Base-by-base conservation (phyloP, 2,329 filamentous ascomycete genomes). In the Sporothrix pseudoabietina region DNA sequence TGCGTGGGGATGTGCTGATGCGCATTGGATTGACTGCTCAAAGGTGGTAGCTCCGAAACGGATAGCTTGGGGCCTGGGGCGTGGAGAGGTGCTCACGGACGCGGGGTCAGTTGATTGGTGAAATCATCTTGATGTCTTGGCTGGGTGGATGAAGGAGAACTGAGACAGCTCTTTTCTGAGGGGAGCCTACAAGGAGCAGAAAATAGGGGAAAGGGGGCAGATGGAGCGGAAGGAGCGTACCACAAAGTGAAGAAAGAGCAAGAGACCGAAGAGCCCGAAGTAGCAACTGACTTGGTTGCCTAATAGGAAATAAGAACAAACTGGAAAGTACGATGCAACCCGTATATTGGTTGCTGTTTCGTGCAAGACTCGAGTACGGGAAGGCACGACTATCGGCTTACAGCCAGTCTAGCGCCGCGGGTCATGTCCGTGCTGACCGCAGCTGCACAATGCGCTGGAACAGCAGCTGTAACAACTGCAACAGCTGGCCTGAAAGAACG, bases 181-280 rank as follows among this genome's bases (percentile, higher is more conserved):
- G 41, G 41, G 41, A 44, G 41, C 7, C 35, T 35, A 8, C 8
- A 1, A 35, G 8, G 35, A 35, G 35, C 35, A 44, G 41, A 6
- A 44, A 44, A 44, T 44, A 44, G 41, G 22, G n/a, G 49, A 52
- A 22, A 54, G 26, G 52, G 19, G 52, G 19, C 2, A 9, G 9
- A 22, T 4, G 52, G n/a, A 44, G 19, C 22, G 4, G 52, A 54
- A 54, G 22, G 52, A 54, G n/a, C 52, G 22, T 26, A 54, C 19
- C 19, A 9, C 52, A 54, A 16, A 7, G 41, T 7, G n/a, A 52
- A 7, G 57, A 61, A 61, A n/a, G 57, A 61, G 19, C 54, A 32
- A 35, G 54, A 57, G 54, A 57, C 54, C 54, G 54, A 57, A 57
- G 54, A 26, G 26, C 26, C 54, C 54, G 54, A 57, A 57, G 10